Evolutionary conservation across 768 basidiomycete genomes (phyloP).

Genomic region (Suillus tomentosus): DNA sequence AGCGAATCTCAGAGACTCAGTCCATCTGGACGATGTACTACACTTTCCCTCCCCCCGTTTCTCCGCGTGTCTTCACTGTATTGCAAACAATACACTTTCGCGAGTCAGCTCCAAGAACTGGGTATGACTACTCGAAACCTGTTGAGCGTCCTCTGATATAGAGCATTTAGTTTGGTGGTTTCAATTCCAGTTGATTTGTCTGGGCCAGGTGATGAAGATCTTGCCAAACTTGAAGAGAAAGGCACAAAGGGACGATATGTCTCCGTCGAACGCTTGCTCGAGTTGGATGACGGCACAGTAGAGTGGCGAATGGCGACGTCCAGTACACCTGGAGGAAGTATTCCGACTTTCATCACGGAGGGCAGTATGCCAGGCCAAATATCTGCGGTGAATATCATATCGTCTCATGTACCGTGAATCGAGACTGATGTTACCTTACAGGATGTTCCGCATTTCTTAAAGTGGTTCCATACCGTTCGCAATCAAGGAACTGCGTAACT

Average conservation of each 20-base stretch:
- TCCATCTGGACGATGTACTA: constrained; percentile 75
- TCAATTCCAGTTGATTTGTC: constrained; percentile 73
- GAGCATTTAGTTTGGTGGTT: constrained; percentile 38
- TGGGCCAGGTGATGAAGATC: constrained; percentile 49
- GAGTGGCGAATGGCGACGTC: constrained; percentile 86
- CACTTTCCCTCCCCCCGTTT: constrained; percentile 68
- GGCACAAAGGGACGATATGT: constrained; percentile 69
- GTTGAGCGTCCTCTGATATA: background rate
- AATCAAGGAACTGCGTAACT: constrained; percentile 13
- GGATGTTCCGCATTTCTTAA: constrained; percentile 76
- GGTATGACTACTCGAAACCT: constrained; percentile 42
- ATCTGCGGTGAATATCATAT: constrained; percentile 45
- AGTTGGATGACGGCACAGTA: constrained; percentile 60
- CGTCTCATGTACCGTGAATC: background rate
- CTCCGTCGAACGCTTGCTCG: constrained; percentile 65
- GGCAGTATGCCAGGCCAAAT: constrained; percentile 62
- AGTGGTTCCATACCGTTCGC: constrained; percentile 54
- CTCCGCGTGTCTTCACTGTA: constrained; percentile 76
- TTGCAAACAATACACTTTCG: constrained; percentile 62
- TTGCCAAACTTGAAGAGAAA: constrained; percentile 62
- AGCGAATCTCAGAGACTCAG: constrained; percentile 62
- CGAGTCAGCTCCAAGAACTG: constrained; percentile 52
- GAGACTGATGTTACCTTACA: constrained; percentile 27
- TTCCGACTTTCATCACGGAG: constrained; percentile 67
- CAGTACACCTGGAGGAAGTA: constrained; percentile 67